Evolutionary conservation across 139 green algal genomes (phyloP), one percentile per base, ranked within the genome.

Genomic region (Tetraselmis striata): DNA sequence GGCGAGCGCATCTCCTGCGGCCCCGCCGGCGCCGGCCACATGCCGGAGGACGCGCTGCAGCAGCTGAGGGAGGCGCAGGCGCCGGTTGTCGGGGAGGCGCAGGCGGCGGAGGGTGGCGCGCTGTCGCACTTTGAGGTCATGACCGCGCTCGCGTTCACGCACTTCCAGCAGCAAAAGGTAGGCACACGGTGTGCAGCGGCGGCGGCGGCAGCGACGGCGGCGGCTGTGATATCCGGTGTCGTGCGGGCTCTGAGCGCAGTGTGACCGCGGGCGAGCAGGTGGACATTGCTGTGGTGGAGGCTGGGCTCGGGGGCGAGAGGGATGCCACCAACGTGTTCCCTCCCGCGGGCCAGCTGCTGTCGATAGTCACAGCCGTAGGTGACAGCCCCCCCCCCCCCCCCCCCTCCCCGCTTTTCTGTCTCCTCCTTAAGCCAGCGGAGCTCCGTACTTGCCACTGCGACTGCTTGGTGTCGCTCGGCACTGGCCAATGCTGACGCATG

Each of bases 251-350:
- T n/a, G n/a, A n/a, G n/a, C n/a, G n/a, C n/a, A n/a, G 27, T 77
- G n/a, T 32, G 30, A 78, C 18, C 28, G 32, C 28, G 79, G 18
- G 29, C 11, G 1, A 28, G 30, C 83, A 87, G 83, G 90, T 95
- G 29, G 90, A 96, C 83, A 27, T 94, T 1, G 94, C 90, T 0
- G 92, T 98, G 2, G 81, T 98, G 11, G 94, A 98, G 86, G 92
- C 93, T 29, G 94, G 94, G 0, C 84, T 98, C 27, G 94, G 94
- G 1, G 94, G 94, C 1, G 84, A 82, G 0, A 87, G 86, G 1
- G 94, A 98, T 82, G 94, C 94, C 1, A 98, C 94, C 29, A 98
- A 98, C 79, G 92, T 97, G 28, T 91, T 96, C 31, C 45, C 59
- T 0, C 1, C 74, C 1, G 77, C 83, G 1, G 77, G 84, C 80